A percentile compares a stretch with the other conserved stretches of the same genome.
Conservation (phyloP, 192 early-diverging fungal species). For the Coemansia sp. region DNA sequence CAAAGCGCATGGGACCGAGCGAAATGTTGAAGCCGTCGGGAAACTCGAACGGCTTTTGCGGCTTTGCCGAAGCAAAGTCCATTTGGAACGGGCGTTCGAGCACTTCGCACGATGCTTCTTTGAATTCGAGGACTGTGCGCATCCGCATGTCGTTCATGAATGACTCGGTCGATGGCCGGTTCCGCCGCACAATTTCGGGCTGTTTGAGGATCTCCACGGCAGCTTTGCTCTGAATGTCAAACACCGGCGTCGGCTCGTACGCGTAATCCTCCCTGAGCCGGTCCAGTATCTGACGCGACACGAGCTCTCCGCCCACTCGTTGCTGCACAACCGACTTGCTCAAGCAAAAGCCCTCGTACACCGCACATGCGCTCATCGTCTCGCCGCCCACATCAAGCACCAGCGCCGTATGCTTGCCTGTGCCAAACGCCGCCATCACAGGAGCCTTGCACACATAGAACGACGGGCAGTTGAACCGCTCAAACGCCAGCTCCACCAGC, state of each 20-base stretch:
- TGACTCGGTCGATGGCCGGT: slow-evolving; percentile 30
- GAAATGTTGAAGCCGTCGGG: slow-evolving; percentile 89
- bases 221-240: slow-evolving; percentile 73
- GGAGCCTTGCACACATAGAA: slow-evolving; percentile 92
- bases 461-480: slow-evolving; percentile 86
- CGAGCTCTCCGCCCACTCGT: slow-evolving; percentile 76
- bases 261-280: slow-evolving; percentile 60
- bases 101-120: slow-evolving; percentile 89
- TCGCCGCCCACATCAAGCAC: slow-evolving; percentile 92
- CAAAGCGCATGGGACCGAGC: slow-evolving; percentile 78
- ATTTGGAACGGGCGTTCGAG: slow-evolving; percentile 37
- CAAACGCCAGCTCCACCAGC: slow-evolving; percentile 91
- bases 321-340: slow-evolving; percentile 76
- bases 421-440: slow-evolving; percentile 91
- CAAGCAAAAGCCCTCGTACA: slow-evolving; percentile 93
- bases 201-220: slow-evolving; percentile 71
- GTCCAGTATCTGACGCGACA: slow-evolving; percentile 74
- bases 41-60: slow-evolving; percentile 90
- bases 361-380: slow-evolving; percentile 88
- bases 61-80: slow-evolving; percentile 55
- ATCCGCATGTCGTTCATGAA: slow-evolving; percentile 76
- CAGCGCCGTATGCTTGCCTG: slow-evolving; percentile 82
- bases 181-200: slow-evolving; percentile 50
- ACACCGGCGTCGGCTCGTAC: slow-evolving; percentile 77
- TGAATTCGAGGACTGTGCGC: slow-evolving; percentile 87